phyloP scores from a whole-genome alignment of 495 filamentous ascomycete genomes.

The Apiosordaria backusii region DNA sequence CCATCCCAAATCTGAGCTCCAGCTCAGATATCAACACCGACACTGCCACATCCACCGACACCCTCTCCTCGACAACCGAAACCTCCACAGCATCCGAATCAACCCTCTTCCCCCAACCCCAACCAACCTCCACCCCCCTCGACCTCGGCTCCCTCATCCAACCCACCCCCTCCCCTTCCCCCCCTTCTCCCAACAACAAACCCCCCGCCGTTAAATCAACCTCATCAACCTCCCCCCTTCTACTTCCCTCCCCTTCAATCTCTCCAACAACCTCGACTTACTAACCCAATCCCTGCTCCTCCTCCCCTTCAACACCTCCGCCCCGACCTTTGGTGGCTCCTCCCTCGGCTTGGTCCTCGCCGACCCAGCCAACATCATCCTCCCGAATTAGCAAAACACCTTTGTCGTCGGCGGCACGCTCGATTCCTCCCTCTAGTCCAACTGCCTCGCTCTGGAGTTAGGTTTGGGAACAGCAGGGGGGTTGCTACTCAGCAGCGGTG shows the following conservation, averaged over 20 bases:
- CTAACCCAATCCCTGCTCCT: constrained; percentile 31
- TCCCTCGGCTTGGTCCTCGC: constrained; percentile 28
- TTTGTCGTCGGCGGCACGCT: constrained; percentile 36
- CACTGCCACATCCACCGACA: background rate
- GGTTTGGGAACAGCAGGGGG: background rate
- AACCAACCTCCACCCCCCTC: background rate
- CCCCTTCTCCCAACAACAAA: background rate
- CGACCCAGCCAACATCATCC: constrained; percentile 38
- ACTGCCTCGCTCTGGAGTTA: background rate
- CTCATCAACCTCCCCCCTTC: background rate
- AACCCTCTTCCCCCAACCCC: constrained; percentile 6
- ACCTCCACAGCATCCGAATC: background rate
- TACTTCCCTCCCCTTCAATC: background rate
- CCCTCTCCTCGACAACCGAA: background rate
- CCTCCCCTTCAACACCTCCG: constrained; percentile 28
- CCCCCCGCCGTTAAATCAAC: background rate
- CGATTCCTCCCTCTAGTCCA: background rate
- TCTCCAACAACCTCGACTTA: background rate
- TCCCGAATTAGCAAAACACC: constrained; percentile 23
- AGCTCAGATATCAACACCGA: background rate
- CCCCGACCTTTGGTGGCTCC: constrained; percentile 12
- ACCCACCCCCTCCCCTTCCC: background rate
- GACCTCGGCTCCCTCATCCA: background rate
- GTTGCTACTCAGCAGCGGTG: too few relatives aligned
- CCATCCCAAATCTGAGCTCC: background rate